Base-by-base conservation (phyloP, 306 rosid genomes). In the Cucurbita argyrosperma region DNA sequence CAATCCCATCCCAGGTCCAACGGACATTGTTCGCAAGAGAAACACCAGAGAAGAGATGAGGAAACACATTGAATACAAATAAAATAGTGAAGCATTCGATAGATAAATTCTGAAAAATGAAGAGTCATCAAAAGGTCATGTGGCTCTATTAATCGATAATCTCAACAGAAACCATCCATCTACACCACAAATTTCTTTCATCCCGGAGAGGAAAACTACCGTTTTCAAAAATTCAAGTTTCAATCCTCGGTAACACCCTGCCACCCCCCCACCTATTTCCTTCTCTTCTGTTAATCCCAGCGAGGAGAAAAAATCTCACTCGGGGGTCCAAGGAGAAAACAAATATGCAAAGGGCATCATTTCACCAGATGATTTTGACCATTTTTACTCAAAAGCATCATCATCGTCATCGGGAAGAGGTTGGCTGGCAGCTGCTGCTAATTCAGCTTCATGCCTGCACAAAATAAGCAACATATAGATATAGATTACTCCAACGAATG, bases 351-450 rank as follows among this genome's bases (percentile, higher is more conserved):
- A 57, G 39, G 12, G 63, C 15, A 57, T 4, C 39, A 0, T 30
- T 30, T 23, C 63, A 57, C 16, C 16, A 57, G 39, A 23, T 23
- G 63, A 23, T 10, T 30, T 30, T 5, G 4, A 57, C 63, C 39
- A 23, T 84, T 19, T 18, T 23, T 64, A 64, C 1, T 64, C 71
- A 10, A 85, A 82, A 37, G 77, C 8, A 8, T 86, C 96, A 26
- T 90, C 96, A 16, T 90, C 96, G 4, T 87, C 90, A 57, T 90
- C 96, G 0, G 90, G 96, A 66, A 90, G 90, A 65, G 96, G 96
- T 80, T 86, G 96, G 69, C 71, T 74, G 15, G 85, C 87, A 0
- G 92, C 92, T 52, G 14, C 60, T 1, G 8, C 16, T 77, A 90
- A 83, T 77, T 90, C 92, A 0, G 81, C 80, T 82, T 90, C 96